Conservation (phyloP, 208 protist genomes). For the Lotmaria passim region DNA sequence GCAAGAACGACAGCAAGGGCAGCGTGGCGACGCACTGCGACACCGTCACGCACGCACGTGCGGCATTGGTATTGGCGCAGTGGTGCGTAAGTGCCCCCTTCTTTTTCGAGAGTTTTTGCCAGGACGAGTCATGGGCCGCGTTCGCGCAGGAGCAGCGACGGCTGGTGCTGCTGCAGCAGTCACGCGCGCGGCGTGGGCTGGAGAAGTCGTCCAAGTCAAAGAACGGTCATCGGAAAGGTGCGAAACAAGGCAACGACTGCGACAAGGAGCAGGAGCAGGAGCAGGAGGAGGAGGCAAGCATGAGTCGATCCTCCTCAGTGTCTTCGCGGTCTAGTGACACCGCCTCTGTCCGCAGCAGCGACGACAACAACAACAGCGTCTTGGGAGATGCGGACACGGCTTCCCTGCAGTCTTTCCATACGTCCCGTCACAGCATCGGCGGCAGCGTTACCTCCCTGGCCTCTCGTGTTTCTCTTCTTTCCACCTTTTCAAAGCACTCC, state of each 20-base stretch:
- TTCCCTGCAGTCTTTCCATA: constrained; percentile 32
- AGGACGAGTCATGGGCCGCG: constrained; percentile 64
- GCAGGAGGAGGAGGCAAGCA: not conserved
- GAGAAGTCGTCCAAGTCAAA: constrained; percentile 23
- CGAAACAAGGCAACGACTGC: no score
- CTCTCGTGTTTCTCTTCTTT: constrained; percentile 83
- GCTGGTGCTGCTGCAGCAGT: constrained; percentile 61
- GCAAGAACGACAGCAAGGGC: not conserved
- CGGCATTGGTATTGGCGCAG: constrained; percentile 44
- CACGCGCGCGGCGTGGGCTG: constrained; percentile 40
- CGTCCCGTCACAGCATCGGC: constrained; percentile 23
- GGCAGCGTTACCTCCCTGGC: constrained; percentile 52
- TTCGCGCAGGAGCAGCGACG: constrained; percentile 88
- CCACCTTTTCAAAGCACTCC: constrained; percentile 75
- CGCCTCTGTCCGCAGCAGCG: not conserved
- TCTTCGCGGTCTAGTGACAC: constrained; percentile 20
- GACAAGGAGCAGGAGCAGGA: not conserved
- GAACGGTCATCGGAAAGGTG: no score
- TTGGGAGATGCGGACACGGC: constrained; percentile 5
- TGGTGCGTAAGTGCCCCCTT: constrained; percentile 73
- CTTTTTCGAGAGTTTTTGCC: constrained; percentile 86
- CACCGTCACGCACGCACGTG: constrained; percentile 15
- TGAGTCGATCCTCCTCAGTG: constrained; percentile 7
- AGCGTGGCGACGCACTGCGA: no score
- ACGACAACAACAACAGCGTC: not conserved